Evolutionary conservation across 164 flowering plant genomes (phyloP).

Genomic region (Umbilicus rupestris): DNA sequence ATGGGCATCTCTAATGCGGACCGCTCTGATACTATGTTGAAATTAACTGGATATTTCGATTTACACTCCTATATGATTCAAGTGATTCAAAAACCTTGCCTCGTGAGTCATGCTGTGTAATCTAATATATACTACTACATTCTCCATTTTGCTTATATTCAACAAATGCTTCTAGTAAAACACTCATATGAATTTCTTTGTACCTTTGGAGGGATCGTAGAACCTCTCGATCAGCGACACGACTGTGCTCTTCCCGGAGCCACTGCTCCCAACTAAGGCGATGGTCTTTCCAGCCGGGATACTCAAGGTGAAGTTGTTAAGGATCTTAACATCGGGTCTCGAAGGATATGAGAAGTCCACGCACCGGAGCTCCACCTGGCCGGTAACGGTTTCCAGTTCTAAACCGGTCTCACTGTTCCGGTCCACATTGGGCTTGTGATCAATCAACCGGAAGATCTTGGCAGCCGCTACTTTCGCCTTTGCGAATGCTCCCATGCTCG

Average conservation of each 20-base stretch:
- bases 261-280: slow-evolving; percentile 88
- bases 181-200: no score
- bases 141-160: no score
- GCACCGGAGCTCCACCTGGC: slow-evolving; percentile 62
- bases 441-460: slow-evolving; percentile 60
- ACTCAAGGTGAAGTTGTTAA: slow-evolving; percentile 42
- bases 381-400: slow-evolving; percentile 62
- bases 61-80: no score
- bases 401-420: slow-evolving; percentile 53
- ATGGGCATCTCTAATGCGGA: no score
- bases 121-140: no score
- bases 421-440: slow-evolving; percentile 69
- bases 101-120: no score
- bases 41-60: no score
- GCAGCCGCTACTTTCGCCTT: slow-evolving; percentile 94
- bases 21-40: no score
- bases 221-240: slow-evolving; percentile 86
- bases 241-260: slow-evolving; percentile 90
- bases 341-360: slow-evolving; percentile 75
- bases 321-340: slow-evolving; percentile 56
- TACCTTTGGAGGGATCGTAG: slow-evolving; percentile 78
- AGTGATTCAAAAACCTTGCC: no score
- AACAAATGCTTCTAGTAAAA: no score
- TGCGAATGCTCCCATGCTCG: slow-evolving; percentile 83
- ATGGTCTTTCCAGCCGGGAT: slow-evolving; percentile 84